Base-by-base conservation (phyloP, 352 stramenopile species). In the Phytophthora macrochlamydospora region DNA sequence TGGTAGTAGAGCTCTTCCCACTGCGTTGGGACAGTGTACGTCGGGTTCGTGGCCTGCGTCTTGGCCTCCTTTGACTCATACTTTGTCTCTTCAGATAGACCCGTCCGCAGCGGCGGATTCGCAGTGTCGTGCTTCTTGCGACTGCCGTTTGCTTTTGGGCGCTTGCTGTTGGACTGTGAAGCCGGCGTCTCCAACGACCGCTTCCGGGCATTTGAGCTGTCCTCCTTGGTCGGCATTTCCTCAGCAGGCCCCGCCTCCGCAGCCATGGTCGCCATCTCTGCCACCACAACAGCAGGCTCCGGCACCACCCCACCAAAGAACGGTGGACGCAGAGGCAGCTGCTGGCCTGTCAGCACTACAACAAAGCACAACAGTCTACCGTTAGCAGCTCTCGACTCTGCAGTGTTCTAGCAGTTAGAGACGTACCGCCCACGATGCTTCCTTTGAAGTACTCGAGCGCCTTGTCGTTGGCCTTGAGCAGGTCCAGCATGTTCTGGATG, bases 1-100 rank as follows among this genome's bases (percentile, higher is more conserved):
- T 86, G 74, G 52, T 80, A 86, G 53, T 91, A 84, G 31, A 90
- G 66, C 32, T 90, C 76, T 18, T 90, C 84, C 84, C 84, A 92
- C 40, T 87, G 84, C 33, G 81, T 90, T 18, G 84, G 84, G 31
- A 90, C 76, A 4, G 84, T 85, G 57, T 86, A 85, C 28, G 75
- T 87, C 31, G 80, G 84, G 59, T 91, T 84, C 9, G 64, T 82
- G 6, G 63, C 77, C 35, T 56, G 63, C 24, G 60, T 55, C 40
- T 67, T 76, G 13, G 61, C 72, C 18, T 85, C 74, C 35, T 71
- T 56, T 1, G 70, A 72, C 18, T 65, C 56, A 30, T 73, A 79
- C 24, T 37, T 71, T 1, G 66, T 65, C 46, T 65, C 52, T 18
- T 75, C 56, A 0, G 68, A 30, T 42, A 78, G 53, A 4, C 54